A percentile compares a stretch with the other conserved stretches of the same genome.
phyloP scores from a whole-genome alignment of 1,139 yeast species.

The Chernovozyma aurita region DNA sequence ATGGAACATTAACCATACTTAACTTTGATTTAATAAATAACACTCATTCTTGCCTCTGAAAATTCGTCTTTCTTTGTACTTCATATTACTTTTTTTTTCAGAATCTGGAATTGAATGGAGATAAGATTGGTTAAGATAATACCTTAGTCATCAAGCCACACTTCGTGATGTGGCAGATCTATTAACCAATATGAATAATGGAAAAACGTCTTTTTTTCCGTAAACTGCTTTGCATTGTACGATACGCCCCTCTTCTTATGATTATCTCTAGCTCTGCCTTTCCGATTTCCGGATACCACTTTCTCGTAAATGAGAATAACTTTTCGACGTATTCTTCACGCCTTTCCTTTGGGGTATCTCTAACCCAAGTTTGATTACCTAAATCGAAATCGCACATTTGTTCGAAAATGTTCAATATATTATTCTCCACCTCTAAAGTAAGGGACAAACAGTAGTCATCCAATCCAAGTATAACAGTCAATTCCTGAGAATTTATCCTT shows the following conservation, averaged over 20 bases:
- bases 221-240: conserved; percentile 74
- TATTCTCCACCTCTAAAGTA: conserved; percentile 43
- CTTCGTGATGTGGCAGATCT: too few relatives aligned
- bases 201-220: conserved; percentile 58
- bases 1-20: conserved; percentile 11
- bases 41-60: too few relatives aligned
- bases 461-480: conserved; percentile 22
- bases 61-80: too few relatives aligned
- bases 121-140: too few relatives aligned
- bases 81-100: too few relatives aligned
- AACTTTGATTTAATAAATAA: too few relatives aligned
- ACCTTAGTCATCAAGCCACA: too few relatives aligned
- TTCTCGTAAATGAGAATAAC: conserved; percentile 43
- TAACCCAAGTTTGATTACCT: conserved; percentile 77
- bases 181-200: too few relatives aligned
- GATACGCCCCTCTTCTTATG: conserved; percentile 73
- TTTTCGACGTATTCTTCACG: conserved; percentile 47
- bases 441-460: conserved; percentile 19
- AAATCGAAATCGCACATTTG: conserved; percentile 60
- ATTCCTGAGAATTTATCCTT: conserved; percentile 25
- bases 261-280: conserved; percentile 59
- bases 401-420: conserved; percentile 53
- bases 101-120: too few relatives aligned
- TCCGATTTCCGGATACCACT: conserved; percentile 46
- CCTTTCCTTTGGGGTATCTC: conserved; percentile 59